Evolutionary conservation across 2,329 filamentous ascomycete genomes (phyloP).

Genomic region (Ceratocystis albifundus): DNA sequence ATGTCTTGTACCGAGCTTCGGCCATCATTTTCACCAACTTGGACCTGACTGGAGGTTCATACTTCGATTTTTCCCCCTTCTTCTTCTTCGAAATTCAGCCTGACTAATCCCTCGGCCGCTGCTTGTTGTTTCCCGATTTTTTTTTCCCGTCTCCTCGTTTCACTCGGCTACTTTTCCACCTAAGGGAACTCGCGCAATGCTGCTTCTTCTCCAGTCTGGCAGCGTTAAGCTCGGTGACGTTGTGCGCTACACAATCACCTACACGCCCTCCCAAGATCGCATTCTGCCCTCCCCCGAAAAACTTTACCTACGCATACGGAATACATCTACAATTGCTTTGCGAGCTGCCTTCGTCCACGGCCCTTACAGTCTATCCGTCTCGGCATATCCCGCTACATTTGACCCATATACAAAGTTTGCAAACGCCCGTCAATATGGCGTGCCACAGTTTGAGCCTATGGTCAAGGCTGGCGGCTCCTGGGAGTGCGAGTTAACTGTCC

Average conservation of each 20-base stretch:
- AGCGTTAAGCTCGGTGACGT: slow-evolving; percentile 91
- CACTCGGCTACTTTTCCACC: neutral
- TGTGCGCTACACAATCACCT: slow-evolving; percentile 82
- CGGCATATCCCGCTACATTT: slow-evolving; percentile 74
- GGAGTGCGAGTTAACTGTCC: slow-evolving; percentile 68
- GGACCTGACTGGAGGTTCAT: neutral
- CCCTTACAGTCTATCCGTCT: slow-evolving; percentile 79
- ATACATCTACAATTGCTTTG: slow-evolving; percentile 78
- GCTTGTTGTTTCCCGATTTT: neutral
- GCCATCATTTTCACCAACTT: neutral
- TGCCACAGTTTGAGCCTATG: slow-evolving; percentile 89
- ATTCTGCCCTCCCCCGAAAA: slow-evolving; percentile 75
- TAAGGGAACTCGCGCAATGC: slow-evolving; percentile 44
- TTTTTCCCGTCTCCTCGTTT: neutral
- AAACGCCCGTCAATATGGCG: slow-evolving; percentile 56
- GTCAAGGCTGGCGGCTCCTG: slow-evolving; percentile 87
- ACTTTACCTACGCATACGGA: slow-evolving; percentile 79
- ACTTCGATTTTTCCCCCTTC: neutral
- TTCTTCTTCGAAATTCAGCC: neutral
- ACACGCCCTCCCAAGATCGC: slow-evolving; percentile 77
- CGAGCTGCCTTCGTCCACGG: slow-evolving; percentile 94
- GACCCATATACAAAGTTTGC: slow-evolving; percentile 70
- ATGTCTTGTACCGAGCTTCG: neutral
- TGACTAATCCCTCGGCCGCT: neutral
- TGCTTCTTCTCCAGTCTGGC: slow-evolving; percentile 82